Evolutionary conservation across 768 basidiomycete species (phyloP).

Genomic region (Boletus patriciae): DNA sequence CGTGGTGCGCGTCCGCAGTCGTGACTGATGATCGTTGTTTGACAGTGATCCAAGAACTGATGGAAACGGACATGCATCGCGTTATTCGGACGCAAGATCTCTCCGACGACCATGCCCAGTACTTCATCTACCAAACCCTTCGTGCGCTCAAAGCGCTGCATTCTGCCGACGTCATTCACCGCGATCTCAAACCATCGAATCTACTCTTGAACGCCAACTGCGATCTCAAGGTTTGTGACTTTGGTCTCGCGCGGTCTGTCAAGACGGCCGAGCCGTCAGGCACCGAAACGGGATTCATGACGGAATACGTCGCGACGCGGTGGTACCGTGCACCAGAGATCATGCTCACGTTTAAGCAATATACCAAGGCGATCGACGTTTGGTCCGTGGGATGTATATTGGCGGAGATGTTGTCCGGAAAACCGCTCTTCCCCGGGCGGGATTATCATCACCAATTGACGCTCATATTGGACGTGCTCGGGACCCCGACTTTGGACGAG

Average conservation of each 20-base stretch:
- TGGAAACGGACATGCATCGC: slow-evolving; percentile 97
- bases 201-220: slow-evolving; percentile 97
- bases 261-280: slow-evolving; percentile 83
- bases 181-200: slow-evolving; percentile 97
- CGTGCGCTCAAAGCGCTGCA: slow-evolving; percentile 95
- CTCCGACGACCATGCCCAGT: slow-evolving; percentile 93
- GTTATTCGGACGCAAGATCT: slow-evolving; percentile 95
- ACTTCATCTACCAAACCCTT: slow-evolving; percentile 92
- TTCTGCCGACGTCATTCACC: slow-evolving; percentile 93
- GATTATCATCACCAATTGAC: slow-evolving; percentile 97
- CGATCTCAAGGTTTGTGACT: slow-evolving; percentile 94
- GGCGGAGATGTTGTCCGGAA: slow-evolving; percentile 96
- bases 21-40: slow-evolving; percentile 6
- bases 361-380: slow-evolving; percentile 92
- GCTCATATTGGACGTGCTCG: slow-evolving; percentile 94
- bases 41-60: slow-evolving; percentile 84
- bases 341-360: slow-evolving; percentile 99
- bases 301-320: slow-evolving; percentile 95
- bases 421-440: slow-evolving; percentile 94
- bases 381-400: slow-evolving; percentile 89
- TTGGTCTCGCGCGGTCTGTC: slow-evolving; percentile 90
- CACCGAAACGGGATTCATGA: slow-evolving; percentile 89
- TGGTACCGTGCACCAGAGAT: slow-evolving; percentile 99
- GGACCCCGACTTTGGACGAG: slow-evolving; percentile 95
- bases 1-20: background rate